phyloP scores from a whole-genome alignment of 768 basidiomycete species.

The Phylloporus arenicola region DNA sequence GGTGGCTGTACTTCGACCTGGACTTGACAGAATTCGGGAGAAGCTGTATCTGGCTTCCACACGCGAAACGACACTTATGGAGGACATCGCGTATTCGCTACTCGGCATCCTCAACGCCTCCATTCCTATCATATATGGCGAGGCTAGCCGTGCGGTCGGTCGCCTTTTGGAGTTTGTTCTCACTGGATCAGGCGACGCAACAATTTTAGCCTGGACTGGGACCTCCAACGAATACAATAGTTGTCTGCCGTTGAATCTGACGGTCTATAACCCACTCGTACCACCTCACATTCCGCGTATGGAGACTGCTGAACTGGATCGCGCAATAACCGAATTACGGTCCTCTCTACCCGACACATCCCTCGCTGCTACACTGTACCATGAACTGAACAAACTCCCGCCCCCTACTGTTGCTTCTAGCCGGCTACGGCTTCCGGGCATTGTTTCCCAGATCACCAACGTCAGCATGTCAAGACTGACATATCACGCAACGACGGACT shows the following conservation, averaged over 20 bases:
- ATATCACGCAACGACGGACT: no score
- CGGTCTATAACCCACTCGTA: background rate
- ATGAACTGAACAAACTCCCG: background rate
- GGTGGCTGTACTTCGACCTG: constrained; percentile 2
- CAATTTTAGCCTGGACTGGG: constrained; percentile 16
- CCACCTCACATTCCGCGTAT: constrained; percentile 3
- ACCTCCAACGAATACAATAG: constrained; percentile 1
- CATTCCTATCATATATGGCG: constrained; percentile 10
- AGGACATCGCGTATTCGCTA: constrained; percentile 12
- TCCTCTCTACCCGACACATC: background rate
- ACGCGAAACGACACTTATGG: no score
- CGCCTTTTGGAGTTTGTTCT: constrained; percentile 14
- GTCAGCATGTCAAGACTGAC: no score
- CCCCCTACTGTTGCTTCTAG: background rate
- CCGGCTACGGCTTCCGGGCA: constrained; percentile 1
- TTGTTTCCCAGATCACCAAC: no score
- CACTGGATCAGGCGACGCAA: constrained; percentile 5
- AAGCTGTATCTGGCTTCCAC: no score
- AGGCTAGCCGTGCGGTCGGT: constrained; percentile 7
- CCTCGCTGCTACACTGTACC: background rate
- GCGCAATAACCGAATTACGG: background rate
- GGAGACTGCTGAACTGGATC: background rate
- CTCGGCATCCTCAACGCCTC: constrained; percentile 9
- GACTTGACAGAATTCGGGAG: constrained; percentile 11
- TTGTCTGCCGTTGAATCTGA: background rate